Evolutionary conservation across 1,139 yeast genomes (phyloP).

Genomic region (Candida dubliniensis): DNA sequence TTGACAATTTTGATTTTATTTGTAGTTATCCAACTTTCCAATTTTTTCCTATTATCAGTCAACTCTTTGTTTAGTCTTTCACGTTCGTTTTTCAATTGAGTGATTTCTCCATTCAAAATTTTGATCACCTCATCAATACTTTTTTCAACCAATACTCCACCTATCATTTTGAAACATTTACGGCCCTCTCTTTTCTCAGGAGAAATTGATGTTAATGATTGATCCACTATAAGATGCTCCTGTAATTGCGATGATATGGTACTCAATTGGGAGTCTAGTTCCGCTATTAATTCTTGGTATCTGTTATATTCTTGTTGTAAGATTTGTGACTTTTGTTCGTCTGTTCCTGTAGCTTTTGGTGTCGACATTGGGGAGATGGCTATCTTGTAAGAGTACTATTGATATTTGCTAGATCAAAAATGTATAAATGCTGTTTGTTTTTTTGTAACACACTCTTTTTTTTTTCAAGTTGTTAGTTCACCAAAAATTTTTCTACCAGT

Average conservation of each 20-base stretch:
- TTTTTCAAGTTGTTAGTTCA: too few species aligned
- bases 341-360: slow-evolving; percentile 17
- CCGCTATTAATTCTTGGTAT: slow-evolving; percentile 60
- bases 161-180: slow-evolving; percentile 90
- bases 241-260: slow-evolving; percentile 46
- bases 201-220: slow-evolving; percentile 28
- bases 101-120: slow-evolving; percentile 60
- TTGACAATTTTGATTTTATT: slow-evolving; percentile 66
- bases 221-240: slow-evolving; percentile 43
- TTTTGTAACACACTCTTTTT: too few species aligned
- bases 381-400: background rate
- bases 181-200: slow-evolving; percentile 52
- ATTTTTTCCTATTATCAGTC: slow-evolving; percentile 48
- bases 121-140: slow-evolving; percentile 74
- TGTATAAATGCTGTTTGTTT: too few species aligned
- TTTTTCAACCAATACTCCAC: slow-evolving; percentile 87
- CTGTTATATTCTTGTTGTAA: slow-evolving; percentile 62
- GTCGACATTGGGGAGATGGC: background rate
- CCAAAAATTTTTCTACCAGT: too few species aligned
- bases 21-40: slow-evolving; percentile 66
- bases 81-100: slow-evolving; percentile 44
- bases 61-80: slow-evolving; percentile 47
- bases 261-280: slow-evolving; percentile 55
- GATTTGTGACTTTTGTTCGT: slow-evolving; percentile 46
- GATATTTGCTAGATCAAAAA: background rate